A percentile compares a stretch with the other conserved stretches of the same genome.
Conservation (phyloP, 164 flowering plant genomes). For the Houttuynia cordata region DNA sequence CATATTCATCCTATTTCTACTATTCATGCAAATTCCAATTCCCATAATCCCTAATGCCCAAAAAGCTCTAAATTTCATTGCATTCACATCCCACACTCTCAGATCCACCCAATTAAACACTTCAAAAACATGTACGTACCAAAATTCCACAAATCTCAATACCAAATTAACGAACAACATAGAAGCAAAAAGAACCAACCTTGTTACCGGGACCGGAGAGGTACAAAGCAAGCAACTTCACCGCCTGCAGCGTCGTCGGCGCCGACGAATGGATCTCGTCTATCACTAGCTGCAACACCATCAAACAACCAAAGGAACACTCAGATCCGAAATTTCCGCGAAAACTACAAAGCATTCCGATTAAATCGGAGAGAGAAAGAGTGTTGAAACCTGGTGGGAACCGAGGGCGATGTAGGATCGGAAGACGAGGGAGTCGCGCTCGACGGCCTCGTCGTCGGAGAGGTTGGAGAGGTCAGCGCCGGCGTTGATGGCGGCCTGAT, state of each 20-base stretch:
- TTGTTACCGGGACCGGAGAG: constrained; percentile 58
- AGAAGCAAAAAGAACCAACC: constrained; percentile 23
- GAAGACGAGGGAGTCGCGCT: constrained; percentile 73
- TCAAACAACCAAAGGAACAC: not conserved
- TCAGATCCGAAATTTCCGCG: not conserved
- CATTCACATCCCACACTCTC: not conserved
- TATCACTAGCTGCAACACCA: constrained; percentile 47
- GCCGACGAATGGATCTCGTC: constrained; percentile 75
- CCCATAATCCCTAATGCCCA: too few relatives aligned
- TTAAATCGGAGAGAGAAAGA: not conserved
- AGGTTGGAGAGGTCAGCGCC: constrained; percentile 67
- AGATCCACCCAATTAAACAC: not conserved
- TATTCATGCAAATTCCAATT: too few relatives aligned
- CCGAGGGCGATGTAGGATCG: constrained; percentile 93
- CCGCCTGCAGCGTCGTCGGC: constrained; percentile 87
- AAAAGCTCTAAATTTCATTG: too few relatives aligned
- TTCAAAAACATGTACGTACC: not conserved
- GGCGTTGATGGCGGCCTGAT: constrained; percentile 87
- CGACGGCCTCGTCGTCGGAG: constrained; percentile 66
- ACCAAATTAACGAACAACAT: not conserved
- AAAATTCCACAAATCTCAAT: constrained; percentile 6
- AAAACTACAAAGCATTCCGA: not conserved
- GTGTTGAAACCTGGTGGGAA: constrained; percentile 61
- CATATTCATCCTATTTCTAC: too few relatives aligned
- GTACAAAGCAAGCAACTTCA: constrained; percentile 80